These are phyloP conservation scores for Sporothrix schenckii DNA, from an alignment of 2,329 filamentous ascomycete genomes.

Conservation along the genomic window DNA sequence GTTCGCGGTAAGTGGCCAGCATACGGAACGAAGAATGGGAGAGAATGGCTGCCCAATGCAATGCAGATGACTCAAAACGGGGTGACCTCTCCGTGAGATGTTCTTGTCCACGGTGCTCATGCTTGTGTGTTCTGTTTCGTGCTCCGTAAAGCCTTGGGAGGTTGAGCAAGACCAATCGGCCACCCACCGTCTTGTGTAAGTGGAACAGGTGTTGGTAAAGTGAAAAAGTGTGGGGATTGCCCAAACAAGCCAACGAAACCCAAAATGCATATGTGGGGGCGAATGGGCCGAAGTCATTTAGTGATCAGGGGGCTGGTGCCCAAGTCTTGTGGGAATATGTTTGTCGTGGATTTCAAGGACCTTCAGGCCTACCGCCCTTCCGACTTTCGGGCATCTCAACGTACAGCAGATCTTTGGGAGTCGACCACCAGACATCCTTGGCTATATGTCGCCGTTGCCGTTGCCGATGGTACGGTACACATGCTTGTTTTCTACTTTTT, in stretches of 20 bases:
- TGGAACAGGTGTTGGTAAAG: constrained; percentile 7
- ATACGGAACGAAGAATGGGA: neutral
- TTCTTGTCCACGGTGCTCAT: neutral
- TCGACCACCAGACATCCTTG: neutral
- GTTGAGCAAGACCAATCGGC: neutral
- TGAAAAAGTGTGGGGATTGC: constrained; percentile 23
- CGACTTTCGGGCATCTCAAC: neutral
- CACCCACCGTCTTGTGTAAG: constrained; percentile 22
- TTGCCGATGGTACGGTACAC: no score
- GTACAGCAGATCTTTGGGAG: neutral
- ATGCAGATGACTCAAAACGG: constrained; percentile 22
- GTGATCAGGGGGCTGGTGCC: no score
- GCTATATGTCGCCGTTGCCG: constrained; percentile 13
- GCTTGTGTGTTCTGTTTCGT: neutral
- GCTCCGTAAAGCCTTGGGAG: neutral
- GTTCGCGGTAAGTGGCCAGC: neutral
- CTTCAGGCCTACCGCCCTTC: no score
- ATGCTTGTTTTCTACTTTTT: neutral
- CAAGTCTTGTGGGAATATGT: no score
- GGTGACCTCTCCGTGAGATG: neutral
- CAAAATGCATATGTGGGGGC: no score
- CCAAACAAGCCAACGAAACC: no score
- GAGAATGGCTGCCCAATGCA: constrained; percentile 30
- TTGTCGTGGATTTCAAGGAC: no score
- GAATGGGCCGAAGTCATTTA: no score